phyloP scores from a whole-genome alignment of 108 stramenopile species.

The Pseudonitzschia multistriata region DNA sequence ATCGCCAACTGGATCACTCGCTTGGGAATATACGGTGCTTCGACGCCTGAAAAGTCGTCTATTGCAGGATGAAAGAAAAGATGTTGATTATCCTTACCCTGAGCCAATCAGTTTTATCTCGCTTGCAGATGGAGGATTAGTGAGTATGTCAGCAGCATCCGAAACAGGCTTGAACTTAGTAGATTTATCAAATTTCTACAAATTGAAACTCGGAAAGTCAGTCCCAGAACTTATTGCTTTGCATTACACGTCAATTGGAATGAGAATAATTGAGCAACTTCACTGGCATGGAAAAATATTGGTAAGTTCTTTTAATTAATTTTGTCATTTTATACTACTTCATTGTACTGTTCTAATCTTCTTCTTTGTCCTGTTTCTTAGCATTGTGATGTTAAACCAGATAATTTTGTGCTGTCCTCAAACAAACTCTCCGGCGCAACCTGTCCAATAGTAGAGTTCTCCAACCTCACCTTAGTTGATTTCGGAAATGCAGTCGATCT shows the following conservation, averaged over 20 bases:
- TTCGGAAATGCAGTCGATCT: slow-evolving; percentile 81
- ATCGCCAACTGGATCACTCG: slow-evolving; percentile 63
- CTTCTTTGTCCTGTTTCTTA: slow-evolving; percentile 11
- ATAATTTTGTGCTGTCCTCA: slow-evolving; percentile 71
- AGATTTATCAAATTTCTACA: slow-evolving; percentile 74
- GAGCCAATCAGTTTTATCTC: slow-evolving; percentile 52
- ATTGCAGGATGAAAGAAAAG: slow-evolving; percentile 15
- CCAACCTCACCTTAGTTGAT: slow-evolving; percentile 75
- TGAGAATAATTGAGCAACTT: slow-evolving; percentile 61
- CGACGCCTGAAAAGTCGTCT: slow-evolving; percentile 44
- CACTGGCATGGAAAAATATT: slow-evolving; percentile 75
- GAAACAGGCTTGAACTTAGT: slow-evolving; percentile 68
- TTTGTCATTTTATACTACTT: neutral
- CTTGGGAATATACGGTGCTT: slow-evolving; percentile 64
- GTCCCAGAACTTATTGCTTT: slow-evolving; percentile 73
- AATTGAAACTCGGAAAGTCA: slow-evolving; percentile 38
- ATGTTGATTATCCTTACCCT: slow-evolving; percentile 50
- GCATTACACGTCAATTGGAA: slow-evolving; percentile 71
- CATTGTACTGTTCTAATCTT: neutral
- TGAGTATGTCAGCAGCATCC: slow-evolving; percentile 77
- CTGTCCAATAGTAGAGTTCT: slow-evolving; percentile 32
- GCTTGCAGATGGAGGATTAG: slow-evolving; percentile 63
- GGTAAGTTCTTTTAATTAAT: slow-evolving; percentile 38
- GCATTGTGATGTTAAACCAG: slow-evolving; percentile 86
- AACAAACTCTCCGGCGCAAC: slow-evolving; percentile 26